Conservation (phyloP, 192 early-diverging fungal species). For the Podila epicladia region DNA sequence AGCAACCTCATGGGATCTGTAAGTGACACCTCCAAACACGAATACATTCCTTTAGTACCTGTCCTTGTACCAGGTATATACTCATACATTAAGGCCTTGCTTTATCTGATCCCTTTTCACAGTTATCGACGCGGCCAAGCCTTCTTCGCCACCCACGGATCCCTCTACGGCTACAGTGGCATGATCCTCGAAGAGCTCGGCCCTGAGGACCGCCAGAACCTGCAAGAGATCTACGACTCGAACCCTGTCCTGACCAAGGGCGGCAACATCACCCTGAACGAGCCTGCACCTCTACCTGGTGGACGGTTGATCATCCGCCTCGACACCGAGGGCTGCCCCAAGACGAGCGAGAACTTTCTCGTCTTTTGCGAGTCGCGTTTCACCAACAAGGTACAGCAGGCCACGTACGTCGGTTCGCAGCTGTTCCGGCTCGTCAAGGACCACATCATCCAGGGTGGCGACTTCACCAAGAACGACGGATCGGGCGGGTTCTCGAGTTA, state of each 20-base stretch:
- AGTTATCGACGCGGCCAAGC: slow-evolving; percentile 46
- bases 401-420: slow-evolving; percentile 40
- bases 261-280: slow-evolving; percentile 31
- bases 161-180: slow-evolving; percentile 40
- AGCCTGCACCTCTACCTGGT: slow-evolving; percentile 36
- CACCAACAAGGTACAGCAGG: slow-evolving; percentile 39
- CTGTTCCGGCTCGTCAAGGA: slow-evolving; percentile 49
- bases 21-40: slow-evolving; percentile 3
- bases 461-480: slow-evolving; percentile 48
- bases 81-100: not conserved
- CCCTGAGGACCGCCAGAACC: slow-evolving; percentile 27
- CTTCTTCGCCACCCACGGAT: slow-evolving; percentile 43
- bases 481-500: slow-evolving; percentile 33
- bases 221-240: slow-evolving; percentile 48
- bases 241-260: slow-evolving; percentile 36
- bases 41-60: not conserved
- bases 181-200: slow-evolving; percentile 26
- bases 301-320: slow-evolving; percentile 31
- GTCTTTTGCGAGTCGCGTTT: slow-evolving; percentile 40
- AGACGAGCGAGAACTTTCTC: slow-evolving; percentile 39
- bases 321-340: slow-evolving; percentile 35
- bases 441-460: slow-evolving; percentile 48
- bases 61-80: not conserved
- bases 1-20: slow-evolving; percentile 46
- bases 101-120: not conserved